Conservation (phyloP, 805 yeast species). For the Candida loeiensis region DNA sequence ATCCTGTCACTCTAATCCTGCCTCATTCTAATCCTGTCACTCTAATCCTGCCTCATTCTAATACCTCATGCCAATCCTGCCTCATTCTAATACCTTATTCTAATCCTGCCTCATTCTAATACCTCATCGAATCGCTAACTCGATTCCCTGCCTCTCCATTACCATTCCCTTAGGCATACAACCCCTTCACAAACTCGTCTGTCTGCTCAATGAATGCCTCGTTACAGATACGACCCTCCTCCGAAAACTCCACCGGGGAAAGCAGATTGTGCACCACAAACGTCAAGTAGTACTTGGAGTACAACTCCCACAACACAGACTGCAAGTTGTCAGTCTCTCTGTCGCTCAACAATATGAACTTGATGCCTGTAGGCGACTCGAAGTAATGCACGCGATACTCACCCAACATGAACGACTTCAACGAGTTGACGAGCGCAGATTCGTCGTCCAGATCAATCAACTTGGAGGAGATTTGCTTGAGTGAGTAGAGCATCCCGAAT, state of each 20-base stretch:
- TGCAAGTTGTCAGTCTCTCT: conserved; percentile 53
- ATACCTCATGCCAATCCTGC: no score
- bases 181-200: conserved; percentile 42
- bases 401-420: conserved; percentile 64
- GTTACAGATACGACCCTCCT: conserved; percentile 46
- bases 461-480: conserved; percentile 69
- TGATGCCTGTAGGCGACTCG: conserved; percentile 76
- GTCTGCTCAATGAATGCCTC: conserved; percentile 53
- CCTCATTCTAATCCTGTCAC: no score
- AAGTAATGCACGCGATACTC: conserved; percentile 74
- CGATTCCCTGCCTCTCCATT: not conserved
- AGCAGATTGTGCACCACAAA: conserved; percentile 55
- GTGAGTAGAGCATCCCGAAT: conserved; percentile 80
- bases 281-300: conserved; percentile 55
- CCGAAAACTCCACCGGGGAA: conserved; percentile 54
- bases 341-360: conserved; percentile 74
- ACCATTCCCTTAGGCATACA: conserved; percentile 16
- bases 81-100: no score
- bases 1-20: no score
- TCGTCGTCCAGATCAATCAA: conserved; percentile 30
- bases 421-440: conserved; percentile 23
- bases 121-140: not conserved
- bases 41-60: no score
- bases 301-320: conserved; percentile 53
- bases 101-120: not conserved